A percentile compares a stretch with the other conserved stretches of the same genome.
Evolutionary conservation across 192 early-diverging fungal species (phyloP).

Genomic region (Gamsiella multidivaricata): DNA sequence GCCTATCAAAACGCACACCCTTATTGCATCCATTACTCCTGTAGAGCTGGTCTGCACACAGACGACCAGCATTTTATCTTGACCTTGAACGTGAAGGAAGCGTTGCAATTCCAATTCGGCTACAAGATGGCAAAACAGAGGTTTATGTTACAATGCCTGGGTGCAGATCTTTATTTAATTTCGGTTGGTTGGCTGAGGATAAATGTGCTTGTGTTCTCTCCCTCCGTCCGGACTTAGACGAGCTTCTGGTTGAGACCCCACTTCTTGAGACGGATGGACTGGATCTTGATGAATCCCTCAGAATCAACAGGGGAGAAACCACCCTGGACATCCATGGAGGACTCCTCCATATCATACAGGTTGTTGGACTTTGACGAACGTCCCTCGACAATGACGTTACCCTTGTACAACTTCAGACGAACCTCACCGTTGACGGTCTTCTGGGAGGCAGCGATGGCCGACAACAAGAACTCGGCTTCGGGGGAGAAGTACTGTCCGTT

Average conservation of each 20-base stretch:
- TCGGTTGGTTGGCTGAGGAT: no score
- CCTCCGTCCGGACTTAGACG: constrained; percentile 32
- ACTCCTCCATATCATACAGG: constrained; percentile 95
- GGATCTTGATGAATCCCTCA: constrained; percentile 98
- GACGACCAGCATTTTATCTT: no score
- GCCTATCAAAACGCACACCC: no score
- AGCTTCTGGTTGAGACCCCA: constrained; percentile 61
- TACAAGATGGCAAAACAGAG: no score
- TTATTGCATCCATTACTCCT: no score
- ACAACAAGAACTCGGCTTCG: constrained; percentile 90
- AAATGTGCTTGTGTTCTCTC: background rate
- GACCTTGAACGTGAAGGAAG: no score
- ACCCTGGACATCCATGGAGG: constrained; percentile 94
- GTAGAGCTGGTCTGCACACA: no score
- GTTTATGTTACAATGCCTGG: no score
- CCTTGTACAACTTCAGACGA: constrained; percentile 97
- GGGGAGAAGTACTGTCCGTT: constrained; percentile 98
- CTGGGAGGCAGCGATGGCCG: constrained; percentile 86
- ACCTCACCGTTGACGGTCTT: constrained; percentile 91
- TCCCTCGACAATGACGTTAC: constrained; percentile 89
- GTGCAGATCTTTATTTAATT: no score
- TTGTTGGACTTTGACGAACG: constrained; percentile 81
- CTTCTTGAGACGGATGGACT: constrained; percentile 94
- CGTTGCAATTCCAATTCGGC: no score
- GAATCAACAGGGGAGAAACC: constrained; percentile 94